These are phyloP conservation scores for Candida caryicola DNA, from an alignment of 805 yeast species.

Conservation along the genomic window DNA sequence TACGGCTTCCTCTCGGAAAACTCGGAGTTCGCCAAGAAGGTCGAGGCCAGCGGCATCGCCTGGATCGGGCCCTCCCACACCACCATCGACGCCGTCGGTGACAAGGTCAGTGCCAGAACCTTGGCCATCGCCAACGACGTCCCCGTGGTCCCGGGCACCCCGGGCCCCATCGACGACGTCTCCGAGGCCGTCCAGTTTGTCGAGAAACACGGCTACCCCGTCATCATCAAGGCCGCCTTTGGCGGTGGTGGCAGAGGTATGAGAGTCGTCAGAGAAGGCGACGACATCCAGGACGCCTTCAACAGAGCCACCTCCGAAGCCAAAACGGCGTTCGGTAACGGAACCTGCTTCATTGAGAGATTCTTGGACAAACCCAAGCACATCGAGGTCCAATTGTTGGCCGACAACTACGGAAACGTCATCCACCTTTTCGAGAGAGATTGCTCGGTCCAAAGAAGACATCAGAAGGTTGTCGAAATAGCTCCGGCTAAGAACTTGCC, in stretches of 20 bases:
- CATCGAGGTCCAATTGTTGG: slow-evolving; percentile 94
- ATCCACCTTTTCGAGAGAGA: slow-evolving; percentile 96
- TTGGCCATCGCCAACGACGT: slow-evolving; percentile 80
- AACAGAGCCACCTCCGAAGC: slow-evolving; percentile 94
- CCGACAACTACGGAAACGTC: slow-evolving; percentile 91
- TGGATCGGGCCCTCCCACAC: slow-evolving; percentile 93
- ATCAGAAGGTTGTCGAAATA: slow-evolving; percentile 96
- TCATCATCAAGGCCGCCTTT: slow-evolving; percentile 96
- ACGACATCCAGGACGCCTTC: slow-evolving; percentile 87
- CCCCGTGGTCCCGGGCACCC: slow-evolving; percentile 96
- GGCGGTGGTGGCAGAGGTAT: slow-evolving; percentile 99
- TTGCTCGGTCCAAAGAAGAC: slow-evolving; percentile 99
- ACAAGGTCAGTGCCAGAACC: slow-evolving; percentile 90
- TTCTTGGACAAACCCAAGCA: slow-evolving; percentile 95
- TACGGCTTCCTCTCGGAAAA: slow-evolving; percentile 80
- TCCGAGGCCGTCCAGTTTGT: slow-evolving; percentile 82
- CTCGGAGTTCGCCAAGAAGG: slow-evolving; percentile 90
- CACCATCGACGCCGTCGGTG: slow-evolving; percentile 94
- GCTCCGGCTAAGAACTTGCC: slow-evolving; percentile 97
- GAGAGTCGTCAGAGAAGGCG: slow-evolving; percentile 98
- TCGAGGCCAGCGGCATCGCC: slow-evolving; percentile 83
- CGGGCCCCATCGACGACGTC: slow-evolving; percentile 85
- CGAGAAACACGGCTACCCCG: slow-evolving; percentile 85
- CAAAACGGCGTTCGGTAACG: slow-evolving; percentile 93
- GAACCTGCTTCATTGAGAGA: slow-evolving; percentile 96